These are phyloP conservation scores for Lentinula boryana DNA, from an alignment of 768 basidiomycete species.

Conservation along the genomic window DNA sequence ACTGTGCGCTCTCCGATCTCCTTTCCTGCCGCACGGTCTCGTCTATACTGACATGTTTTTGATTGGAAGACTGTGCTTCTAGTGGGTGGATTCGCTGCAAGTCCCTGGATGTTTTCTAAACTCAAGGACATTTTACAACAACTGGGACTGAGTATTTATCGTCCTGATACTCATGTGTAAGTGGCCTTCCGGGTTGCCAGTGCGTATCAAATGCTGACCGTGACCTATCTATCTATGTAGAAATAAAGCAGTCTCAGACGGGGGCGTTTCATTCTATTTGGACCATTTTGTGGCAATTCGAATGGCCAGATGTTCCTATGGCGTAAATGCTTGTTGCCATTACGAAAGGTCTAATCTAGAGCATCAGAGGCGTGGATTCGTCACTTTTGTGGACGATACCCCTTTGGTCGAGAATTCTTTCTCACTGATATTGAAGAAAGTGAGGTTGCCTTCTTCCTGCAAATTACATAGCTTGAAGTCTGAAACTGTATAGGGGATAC, in stretches of 20 bases:
- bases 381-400: conserved; percentile 19
- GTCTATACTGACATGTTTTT: background rate
- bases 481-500: background rate
- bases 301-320: conserved; percentile 30
- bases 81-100: conserved; percentile 50
- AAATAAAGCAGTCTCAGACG: conserved; percentile 38
- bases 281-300: conserved; percentile 32
- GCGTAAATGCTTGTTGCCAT: conserved; percentile 25
- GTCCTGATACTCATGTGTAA: conserved; percentile 43
- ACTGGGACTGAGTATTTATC: conserved; percentile 26
- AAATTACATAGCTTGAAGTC: too few relatives aligned
- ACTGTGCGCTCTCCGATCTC: conserved; percentile 18
- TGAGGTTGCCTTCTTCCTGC: conserved; percentile 9
- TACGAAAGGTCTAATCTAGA: too few relatives aligned
- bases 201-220: background rate
- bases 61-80: conserved; percentile 32
- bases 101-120: conserved; percentile 38
- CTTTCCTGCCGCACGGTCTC: background rate
- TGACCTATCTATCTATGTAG: conserved; percentile 14
- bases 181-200: conserved; percentile 12
- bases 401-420: conserved; percentile 19
- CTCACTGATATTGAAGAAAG: conserved; percentile 20
- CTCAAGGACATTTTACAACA: conserved; percentile 29
- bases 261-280: conserved; percentile 30
- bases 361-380: conserved; percentile 22